These are phyloP conservation scores for Xylaria venustula DNA, from an alignment of 495 filamentous ascomycete species.

Conservation along the genomic window DNA sequence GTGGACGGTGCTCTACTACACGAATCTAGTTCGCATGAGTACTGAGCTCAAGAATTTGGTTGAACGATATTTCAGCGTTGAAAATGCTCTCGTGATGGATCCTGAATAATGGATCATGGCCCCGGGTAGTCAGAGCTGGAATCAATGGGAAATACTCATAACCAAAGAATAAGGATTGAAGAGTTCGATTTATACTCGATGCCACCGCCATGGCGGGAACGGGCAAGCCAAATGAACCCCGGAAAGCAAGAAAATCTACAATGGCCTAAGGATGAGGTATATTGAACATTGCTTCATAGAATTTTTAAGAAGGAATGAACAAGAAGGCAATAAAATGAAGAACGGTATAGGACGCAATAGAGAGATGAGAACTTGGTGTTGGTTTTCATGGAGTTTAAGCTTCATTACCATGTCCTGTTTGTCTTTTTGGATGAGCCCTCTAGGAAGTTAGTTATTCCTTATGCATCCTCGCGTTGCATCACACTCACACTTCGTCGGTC, in stretches of 20 bases:
- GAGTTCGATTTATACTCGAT: slow-evolving; percentile 9
- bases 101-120: neutral
- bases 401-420: too few relatives aligned
- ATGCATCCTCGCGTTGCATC: too few relatives aligned
- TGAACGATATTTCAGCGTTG: neutral
- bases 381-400: too few relatives aligned
- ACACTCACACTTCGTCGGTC: too few relatives aligned
- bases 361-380: too few relatives aligned
- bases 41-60: too few relatives aligned
- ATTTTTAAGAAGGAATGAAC: slow-evolving; percentile 10
- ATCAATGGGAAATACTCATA: too few relatives aligned
- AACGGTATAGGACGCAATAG: too few relatives aligned
- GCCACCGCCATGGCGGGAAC: slow-evolving; percentile 11
- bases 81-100: neutral
- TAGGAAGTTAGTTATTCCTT: too few relatives aligned
- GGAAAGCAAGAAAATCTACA: slow-evolving; percentile 1
- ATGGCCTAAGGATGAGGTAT: slow-evolving; percentile 9
- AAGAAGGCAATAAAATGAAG: neutral
- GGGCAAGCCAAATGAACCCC: slow-evolving; percentile 1
- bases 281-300: slow-evolving; percentile 11
- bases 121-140: neutral
- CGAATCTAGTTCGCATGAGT: neutral
- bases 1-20: neutral
- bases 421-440: too few relatives aligned
- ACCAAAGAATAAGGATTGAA: neutral